These are phyloP conservation scores for Psidium friedrichsthalianum DNA, from an alignment of 345 rosid genomes.

Conservation along the genomic window DNA sequence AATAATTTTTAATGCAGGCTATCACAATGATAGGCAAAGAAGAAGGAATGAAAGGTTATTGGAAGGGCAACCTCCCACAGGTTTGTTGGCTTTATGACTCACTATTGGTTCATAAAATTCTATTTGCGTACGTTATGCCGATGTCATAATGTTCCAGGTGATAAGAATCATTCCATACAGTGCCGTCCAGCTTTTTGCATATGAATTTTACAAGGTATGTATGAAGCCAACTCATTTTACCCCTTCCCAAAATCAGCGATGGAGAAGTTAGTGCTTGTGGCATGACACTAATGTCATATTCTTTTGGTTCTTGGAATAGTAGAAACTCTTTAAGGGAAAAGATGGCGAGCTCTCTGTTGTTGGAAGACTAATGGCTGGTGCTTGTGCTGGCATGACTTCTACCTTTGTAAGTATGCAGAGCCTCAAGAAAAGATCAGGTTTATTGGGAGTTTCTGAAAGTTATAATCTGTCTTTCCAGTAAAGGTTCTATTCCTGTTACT, in stretches of 20 bases:
- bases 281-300: background rate
- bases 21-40: constrained; percentile 67
- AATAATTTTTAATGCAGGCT: constrained; percentile 39
- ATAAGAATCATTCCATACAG: constrained; percentile 85
- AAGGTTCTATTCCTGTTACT: background rate
- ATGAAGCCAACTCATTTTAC: background rate
- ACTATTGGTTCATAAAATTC: background rate
- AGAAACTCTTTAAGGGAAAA: constrained; percentile 76
- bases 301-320: constrained; percentile 14
- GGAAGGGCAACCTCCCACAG: constrained; percentile 99
- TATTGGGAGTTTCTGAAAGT: background rate
- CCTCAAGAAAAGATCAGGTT: background rate
- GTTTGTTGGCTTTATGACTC: constrained; percentile 13
- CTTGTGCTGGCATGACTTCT: constrained; percentile 99
- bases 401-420: constrained; percentile 58
- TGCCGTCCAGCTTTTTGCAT: constrained; percentile 91
- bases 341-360: constrained; percentile 74
- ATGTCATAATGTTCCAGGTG: constrained; percentile 30
- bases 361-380: constrained; percentile 95
- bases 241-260: background rate
- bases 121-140: background rate
- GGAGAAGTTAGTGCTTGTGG: background rate
- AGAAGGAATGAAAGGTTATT: constrained; percentile 91
- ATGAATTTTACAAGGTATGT: constrained; percentile 83
- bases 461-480: background rate